Base-by-base conservation (phyloP, 371 early-diverging fungal species). In the Saksenaea oblongispora region DNA sequence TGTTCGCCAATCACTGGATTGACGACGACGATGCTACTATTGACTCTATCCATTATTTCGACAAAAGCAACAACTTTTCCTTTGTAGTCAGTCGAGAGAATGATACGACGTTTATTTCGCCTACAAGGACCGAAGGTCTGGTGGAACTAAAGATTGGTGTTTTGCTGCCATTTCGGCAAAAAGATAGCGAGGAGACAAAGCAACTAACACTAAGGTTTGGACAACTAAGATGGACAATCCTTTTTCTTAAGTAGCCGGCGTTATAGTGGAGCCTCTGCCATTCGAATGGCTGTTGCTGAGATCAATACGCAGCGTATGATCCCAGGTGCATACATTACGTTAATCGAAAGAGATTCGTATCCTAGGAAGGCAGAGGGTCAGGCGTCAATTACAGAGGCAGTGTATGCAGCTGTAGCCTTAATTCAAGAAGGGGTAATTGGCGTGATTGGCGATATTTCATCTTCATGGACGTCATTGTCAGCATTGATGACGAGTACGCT, bases 381-480 rank as follows among this genome's bases (percentile, higher is more conserved):
- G 63, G 71, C 62, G 34, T 75, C 71, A 42, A 74, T 80, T 65
- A 82, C 73, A 27, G 78, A 80, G 59, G 84, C 87, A 9, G 84
- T 86, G 1, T 86, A 74, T 54, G 79, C 84, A 11, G 80, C 84
- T 0, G 78, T 86, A 1, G 78, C 84, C 0, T 66, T 86, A 18
- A 78, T 86, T 15, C 87, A 86, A 36, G 75, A 79, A 62, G 86
- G 84, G 4, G 84, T 83, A 0, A 63, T 84, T 11, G 87, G 75
- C 1, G 76, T 86, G 1, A 86, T 86, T 66, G 84, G 84, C 17
- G 87, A 86, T 69, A 78, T 86, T n/a, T 79, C 83, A 24, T 83
- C 84, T 22, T 84, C 87, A 2, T 84, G 84, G 71, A 78, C 87
- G 3, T 73, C 84, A 1, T 71, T 84, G 18, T 84, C 84, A 1